Conservation (phyloP, 441 rosid species). For the Brassica balearica region DNA sequence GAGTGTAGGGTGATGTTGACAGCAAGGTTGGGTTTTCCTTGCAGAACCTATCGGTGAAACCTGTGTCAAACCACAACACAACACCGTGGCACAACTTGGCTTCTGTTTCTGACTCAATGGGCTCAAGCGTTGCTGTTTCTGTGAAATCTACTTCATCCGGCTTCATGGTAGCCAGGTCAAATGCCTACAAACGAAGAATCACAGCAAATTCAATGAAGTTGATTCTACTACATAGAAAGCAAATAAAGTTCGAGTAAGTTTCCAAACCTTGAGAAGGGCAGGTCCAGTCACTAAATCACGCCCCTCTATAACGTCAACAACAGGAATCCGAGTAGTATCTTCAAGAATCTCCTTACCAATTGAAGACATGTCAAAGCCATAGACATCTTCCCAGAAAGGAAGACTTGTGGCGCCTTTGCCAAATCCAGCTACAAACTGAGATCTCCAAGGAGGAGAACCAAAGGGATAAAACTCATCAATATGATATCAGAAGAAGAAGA, state of each 20-base stretch:
- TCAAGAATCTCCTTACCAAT: constrained; percentile 76
- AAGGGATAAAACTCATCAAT: constrained; percentile 5
- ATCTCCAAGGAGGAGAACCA: constrained; percentile 16
- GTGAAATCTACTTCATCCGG: constrained; percentile 93
- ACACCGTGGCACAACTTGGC: constrained; percentile 69
- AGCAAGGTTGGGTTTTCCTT: constrained; percentile 74
- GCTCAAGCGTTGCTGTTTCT: constrained; percentile 49
- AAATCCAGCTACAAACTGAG: constrained; percentile 85
- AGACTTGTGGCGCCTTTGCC: constrained; percentile 92
- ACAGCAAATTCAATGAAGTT: constrained; percentile 7
- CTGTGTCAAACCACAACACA: constrained; percentile 91
- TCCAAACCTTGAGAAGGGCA: constrained; percentile 19
- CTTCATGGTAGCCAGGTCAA: constrained; percentile 85
- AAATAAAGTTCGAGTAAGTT: not conserved
- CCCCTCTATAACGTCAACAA: constrained; percentile 73
- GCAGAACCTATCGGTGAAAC: constrained; percentile 88
- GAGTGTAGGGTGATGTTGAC: constrained; percentile 85
- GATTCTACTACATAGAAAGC: not conserved
- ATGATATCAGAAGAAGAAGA: constrained; percentile 9
- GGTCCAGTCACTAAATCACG: constrained; percentile 69
- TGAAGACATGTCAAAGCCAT: constrained; percentile 86
- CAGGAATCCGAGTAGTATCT: constrained; percentile 72
- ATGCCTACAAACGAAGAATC: constrained; percentile 54
- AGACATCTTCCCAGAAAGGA: constrained; percentile 92
- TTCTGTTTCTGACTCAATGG: constrained; percentile 30